Percentiles rank a stretch among this genome's conserved stretches.
phyloP scores from a whole-genome alignment of 345 rosid genomes.

The Isatis tinctoria region DNA sequence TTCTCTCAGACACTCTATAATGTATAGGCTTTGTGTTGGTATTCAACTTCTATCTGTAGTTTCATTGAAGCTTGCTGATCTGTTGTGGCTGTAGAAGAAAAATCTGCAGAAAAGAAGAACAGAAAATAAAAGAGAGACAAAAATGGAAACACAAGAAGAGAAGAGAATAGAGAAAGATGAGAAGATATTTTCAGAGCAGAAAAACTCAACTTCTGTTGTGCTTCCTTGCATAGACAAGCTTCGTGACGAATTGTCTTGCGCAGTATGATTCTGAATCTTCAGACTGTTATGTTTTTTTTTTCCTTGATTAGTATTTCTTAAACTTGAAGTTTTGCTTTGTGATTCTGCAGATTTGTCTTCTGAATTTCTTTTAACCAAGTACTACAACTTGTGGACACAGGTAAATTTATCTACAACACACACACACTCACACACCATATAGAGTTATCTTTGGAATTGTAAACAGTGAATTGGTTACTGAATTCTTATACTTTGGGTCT shows the following conservation, averaged over 20 bases:
- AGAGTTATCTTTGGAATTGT: too few species aligned
- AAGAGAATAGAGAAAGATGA: slow-evolving; percentile 26
- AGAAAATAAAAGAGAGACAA: slow-evolving; percentile 24
- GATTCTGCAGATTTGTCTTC: slow-evolving; percentile 72
- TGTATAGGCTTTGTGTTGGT: too few species aligned
- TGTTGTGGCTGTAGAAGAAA: slow-evolving; percentile 17
- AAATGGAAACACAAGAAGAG: slow-evolving; percentile 25
- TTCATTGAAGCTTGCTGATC: background rate
- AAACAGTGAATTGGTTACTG: too few species aligned
- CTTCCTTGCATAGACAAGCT: slow-evolving; percentile 76
- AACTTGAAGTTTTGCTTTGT: background rate
- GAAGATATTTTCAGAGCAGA: slow-evolving; percentile 9
- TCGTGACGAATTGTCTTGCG: slow-evolving; percentile 90
- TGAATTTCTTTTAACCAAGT: slow-evolving; percentile 90
- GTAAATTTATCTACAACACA: slow-evolving; percentile 25
- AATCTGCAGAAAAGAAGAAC: slow-evolving; percentile 32
- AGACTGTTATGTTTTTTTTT: background rate
- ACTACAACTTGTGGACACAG: slow-evolving; percentile 97
- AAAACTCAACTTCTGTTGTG: slow-evolving; percentile 22
- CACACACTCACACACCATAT: too few species aligned
- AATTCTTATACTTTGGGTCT: slow-evolving; percentile 6
- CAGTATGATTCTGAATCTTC: slow-evolving; percentile 48
- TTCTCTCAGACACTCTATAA: too few species aligned
- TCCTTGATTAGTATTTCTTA: background rate
- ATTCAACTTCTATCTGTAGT: too few species aligned